Evolutionary conservation across 2,329 filamentous ascomycete genomes (phyloP), one percentile per base, ranked within the genome.

Genomic region (Setomelanomma holmii): DNA sequence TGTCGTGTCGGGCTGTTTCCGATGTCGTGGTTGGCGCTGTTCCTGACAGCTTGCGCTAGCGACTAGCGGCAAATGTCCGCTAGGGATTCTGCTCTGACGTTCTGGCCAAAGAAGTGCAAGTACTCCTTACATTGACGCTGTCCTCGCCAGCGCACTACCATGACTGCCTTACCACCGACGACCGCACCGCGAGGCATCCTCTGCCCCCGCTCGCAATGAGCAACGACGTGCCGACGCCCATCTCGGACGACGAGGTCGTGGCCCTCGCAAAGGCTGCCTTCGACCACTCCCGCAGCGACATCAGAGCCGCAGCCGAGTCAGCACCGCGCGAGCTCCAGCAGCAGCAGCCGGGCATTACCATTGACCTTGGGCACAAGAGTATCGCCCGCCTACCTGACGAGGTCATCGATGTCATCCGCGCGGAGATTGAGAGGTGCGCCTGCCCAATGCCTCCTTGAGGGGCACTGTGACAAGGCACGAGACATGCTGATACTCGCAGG

Each of bases 361-460:
- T 93, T 63, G 89, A 93, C 73, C 76, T 93, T 58, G 90, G 89
- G 73, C 86, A 89, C 65, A 89, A 88, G 75, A 86, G 86, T 67
- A 91, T 93, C 39, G 83, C 86, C 63, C 84, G 82, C 57, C 75
- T 91, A 49, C 89, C 89, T 0, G 87, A 89, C 52, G 89, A 91
- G 72, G 86, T 90, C 38, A 86, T 91, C 35, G 86, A 89, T 64
- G 84, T 91, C 55, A 89, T 91, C 64, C 89, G 89, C 73, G 81
- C 88, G 63, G 86, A 89, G 69, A 79, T 91, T 56, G 88, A 90
- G 77, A 82, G 89, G 87, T 90, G 71, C 50, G 62, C 40, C 24
- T 11, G 39, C 38, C 40, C n/a, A 39, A 22, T 22, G 12, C 49
- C 40, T 11, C 12, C 23, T 24, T 40, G 2, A 8, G 14, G 19